These are phyloP conservation scores for Pseudogymnoascus sp. DNA, from an alignment of 2,329 filamentous ascomycete genomes.

Conservation along the genomic window DNA sequence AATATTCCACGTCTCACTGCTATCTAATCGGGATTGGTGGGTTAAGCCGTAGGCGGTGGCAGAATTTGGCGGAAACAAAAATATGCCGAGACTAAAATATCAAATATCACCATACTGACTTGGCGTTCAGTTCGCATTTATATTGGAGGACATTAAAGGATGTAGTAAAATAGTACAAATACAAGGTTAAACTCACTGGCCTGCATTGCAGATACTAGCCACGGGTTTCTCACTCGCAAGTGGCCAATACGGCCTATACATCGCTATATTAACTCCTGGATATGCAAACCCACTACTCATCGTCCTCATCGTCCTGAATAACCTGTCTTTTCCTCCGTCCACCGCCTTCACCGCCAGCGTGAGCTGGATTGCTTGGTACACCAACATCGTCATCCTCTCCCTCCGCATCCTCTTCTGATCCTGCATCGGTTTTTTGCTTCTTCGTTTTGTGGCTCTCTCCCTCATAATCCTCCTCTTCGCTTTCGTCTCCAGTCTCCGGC, in stretches of 20 bases:
- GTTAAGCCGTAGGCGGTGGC: slow-evolving; percentile 1
- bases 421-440: slow-evolving; percentile 30
- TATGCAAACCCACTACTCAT: slow-evolving; percentile 19
- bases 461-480: slow-evolving; percentile 26
- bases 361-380: slow-evolving; percentile 32
- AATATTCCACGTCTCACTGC: slow-evolving; percentile 6
- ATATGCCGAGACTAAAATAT: neutral
- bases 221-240: neutral
- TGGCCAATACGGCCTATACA: neutral
- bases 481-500: slow-evolving; percentile 50
- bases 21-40: slow-evolving; percentile 5
- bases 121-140: neutral
- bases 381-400: slow-evolving; percentile 47
- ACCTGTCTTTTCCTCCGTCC: slow-evolving; percentile 46
- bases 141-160: neutral
- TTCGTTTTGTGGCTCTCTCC: slow-evolving; percentile 24
- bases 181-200: neutral
- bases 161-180: neutral
- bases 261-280: slow-evolving; percentile 2
- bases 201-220: neutral
- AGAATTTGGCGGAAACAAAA: neutral
- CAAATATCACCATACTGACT: neutral
- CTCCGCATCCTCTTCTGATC: slow-evolving; percentile 39
- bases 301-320: slow-evolving; percentile 53
- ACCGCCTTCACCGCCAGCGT: slow-evolving; percentile 27